Base-by-base conservation (phyloP, 1,284 basidiomycete species). In the Vanrija sp. region DNA sequence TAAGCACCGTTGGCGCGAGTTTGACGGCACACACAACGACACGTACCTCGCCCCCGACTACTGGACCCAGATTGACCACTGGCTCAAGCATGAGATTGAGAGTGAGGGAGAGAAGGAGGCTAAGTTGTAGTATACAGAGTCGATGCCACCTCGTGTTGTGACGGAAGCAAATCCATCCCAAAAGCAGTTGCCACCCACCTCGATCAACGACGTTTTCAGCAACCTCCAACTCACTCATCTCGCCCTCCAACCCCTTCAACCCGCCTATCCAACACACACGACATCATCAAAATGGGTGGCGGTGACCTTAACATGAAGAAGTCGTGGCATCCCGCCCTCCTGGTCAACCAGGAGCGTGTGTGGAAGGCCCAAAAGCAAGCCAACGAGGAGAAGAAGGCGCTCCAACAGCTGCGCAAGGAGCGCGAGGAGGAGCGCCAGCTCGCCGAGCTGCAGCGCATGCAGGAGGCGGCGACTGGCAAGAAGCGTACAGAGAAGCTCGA, bases 291-390 rank as follows among this genome's bases (percentile, higher is more conserved):
- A 67, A 96, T 96, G 92, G 92, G 92, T 83, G 89, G 89, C 59
- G 89, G 89, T 62, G 75, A 77, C 67, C 64, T 71, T 37, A 72
- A 73, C 58, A 70, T 71, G 92, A 97, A 96, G 78, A 94, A 95
- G 83, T 91, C 90, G 63, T 97, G 94, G 93, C 57, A 97, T 77
- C 91, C 92, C 82, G 88, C 95, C 82, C 89, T 97, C 79, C 78
- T 95, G 78, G 91, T 90, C 75, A 96, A 97, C 79, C 94, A 98
- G 86, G 92, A 97, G 85, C 85, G 87, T 82, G 95, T 98, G 68
- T 98, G 96, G 95, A 84, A 97, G 59, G 88, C 95, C 77, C 95
- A 98, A 78, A 92, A 96, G 83, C 87, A 89, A 72, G 92, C 92
- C 55, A 84, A 94, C 51, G 95, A 95, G 69, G 95, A 98, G 77